These are phyloP conservation scores for Aspergillus caelatus DNA, from an alignment of 2,329 filamentous ascomycete species.

Conservation along the genomic window DNA sequence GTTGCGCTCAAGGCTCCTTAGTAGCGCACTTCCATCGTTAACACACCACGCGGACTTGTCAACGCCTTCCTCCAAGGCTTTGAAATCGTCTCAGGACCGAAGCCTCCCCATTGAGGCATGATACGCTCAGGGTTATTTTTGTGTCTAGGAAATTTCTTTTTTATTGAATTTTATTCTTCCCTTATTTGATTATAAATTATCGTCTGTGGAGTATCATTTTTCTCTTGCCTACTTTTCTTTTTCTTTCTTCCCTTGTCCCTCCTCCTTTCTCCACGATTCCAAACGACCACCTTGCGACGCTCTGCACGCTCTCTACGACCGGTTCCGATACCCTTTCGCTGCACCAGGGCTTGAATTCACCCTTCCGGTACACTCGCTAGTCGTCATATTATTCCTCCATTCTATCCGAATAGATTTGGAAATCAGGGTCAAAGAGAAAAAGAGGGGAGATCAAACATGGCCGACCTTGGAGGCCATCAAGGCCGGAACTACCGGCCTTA, in stretches of 20 bases:
- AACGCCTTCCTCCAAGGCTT: constrained; percentile 21
- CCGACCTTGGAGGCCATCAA: constrained; percentile 66
- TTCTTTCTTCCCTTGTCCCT: constrained; percentile 21
- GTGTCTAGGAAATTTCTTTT: constrained; percentile 21
- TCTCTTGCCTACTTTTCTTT: constrained; percentile 14
- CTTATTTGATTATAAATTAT: constrained; percentile 21
- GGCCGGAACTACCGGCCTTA: constrained; percentile 62
- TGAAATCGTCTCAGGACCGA: constrained; percentile 23
- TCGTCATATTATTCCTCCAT: constrained; percentile 5
- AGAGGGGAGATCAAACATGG: constrained; percentile 49
- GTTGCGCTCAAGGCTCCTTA: constrained; percentile 44
- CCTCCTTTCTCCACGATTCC: constrained; percentile 34
- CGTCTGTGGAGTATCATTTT: constrained; percentile 23
- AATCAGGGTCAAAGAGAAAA: constrained; percentile 9
- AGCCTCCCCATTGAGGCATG: constrained; percentile 31
- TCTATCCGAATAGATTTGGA: constrained; percentile 11
- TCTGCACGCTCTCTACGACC: constrained; percentile 38
- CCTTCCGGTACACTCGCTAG: not conserved
- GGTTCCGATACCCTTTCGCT: constrained; percentile 26
- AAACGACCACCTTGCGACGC: constrained; percentile 37
- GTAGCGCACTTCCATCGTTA: constrained; percentile 36
- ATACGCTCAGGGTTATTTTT: constrained; percentile 27
- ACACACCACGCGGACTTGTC: constrained; percentile 24
- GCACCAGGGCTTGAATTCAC: not conserved
- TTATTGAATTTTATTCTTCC: constrained; percentile 18